Percentiles rank a stretch among this genome's conserved stretches.
Evolutionary conservation across 2,329 filamentous ascomycete genomes (phyloP).

Genomic region (Colletotrichum acutatum): DNA sequence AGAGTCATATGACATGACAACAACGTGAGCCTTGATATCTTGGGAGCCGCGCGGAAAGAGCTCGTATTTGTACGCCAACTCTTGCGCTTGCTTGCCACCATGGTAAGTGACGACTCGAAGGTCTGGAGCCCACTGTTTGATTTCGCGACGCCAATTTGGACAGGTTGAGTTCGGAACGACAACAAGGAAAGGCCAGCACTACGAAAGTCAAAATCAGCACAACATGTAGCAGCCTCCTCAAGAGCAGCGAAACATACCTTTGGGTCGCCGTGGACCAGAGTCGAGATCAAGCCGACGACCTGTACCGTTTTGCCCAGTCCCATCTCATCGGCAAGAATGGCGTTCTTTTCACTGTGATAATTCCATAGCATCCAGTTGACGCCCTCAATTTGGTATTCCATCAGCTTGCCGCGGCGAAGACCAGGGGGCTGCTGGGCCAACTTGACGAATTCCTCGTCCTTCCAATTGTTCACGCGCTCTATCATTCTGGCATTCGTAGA

Average conservation of each 20-base stretch:
- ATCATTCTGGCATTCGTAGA: slow-evolving; percentile 70
- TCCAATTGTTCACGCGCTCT: slow-evolving; percentile 75
- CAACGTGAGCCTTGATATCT: slow-evolving; percentile 86
- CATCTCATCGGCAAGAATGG: slow-evolving; percentile 97
- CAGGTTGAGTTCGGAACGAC: slow-evolving; percentile 96
- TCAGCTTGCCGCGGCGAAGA: slow-evolving; percentile 82
- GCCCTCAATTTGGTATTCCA: slow-evolving; percentile 93
- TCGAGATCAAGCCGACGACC: slow-evolving; percentile 83
- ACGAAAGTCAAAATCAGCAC: background rate
- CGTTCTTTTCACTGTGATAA: slow-evolving; percentile 84
- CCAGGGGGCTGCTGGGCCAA: slow-evolving; percentile 78
- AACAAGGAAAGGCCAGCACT: slow-evolving; percentile 90
- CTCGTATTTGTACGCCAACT: slow-evolving; percentile 84
- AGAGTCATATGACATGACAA: slow-evolving; percentile 95
- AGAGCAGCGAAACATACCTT: slow-evolving; percentile 46
- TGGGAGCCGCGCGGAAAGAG: slow-evolving; percentile 76
- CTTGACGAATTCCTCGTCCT: slow-evolving; percentile 74
- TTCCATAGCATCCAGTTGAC: slow-evolving; percentile 96
- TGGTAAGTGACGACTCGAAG: slow-evolving; percentile 94
- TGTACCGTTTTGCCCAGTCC: slow-evolving; percentile 97
- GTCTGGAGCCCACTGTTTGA: slow-evolving; percentile 90
- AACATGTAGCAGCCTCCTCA: slow-evolving; percentile 30
- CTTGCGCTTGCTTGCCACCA: slow-evolving; percentile 78
- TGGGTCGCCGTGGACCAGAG: slow-evolving; percentile 73
- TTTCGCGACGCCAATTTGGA: slow-evolving; percentile 96